Percentiles rank a stretch among this genome's conserved stretches.
Conservation (phyloP, 192 early-diverging fungal genomes). For the Dispira parvispora region DNA sequence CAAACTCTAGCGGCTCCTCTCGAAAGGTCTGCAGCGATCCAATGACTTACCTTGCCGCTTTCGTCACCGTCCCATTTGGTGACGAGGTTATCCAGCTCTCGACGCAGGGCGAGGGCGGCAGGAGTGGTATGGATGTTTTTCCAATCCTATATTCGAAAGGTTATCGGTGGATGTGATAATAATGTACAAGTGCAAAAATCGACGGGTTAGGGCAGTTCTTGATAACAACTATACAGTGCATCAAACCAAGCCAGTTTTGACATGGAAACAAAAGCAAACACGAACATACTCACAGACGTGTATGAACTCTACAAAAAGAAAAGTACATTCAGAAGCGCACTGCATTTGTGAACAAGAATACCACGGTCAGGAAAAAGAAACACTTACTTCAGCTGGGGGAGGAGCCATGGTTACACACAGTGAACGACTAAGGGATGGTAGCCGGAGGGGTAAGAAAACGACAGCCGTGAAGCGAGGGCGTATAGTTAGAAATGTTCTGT, state of each 20-base stretch:
- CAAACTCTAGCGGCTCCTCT: neutral
- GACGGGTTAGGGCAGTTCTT: neutral
- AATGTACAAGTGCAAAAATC: neutral
- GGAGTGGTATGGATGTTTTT: neutral
- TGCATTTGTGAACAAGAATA: neutral
- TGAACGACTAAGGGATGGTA: neutral
- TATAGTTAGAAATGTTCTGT: too few species aligned
- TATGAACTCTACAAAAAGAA: neutral
- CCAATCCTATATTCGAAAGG: neutral
- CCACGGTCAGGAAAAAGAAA: neutral
- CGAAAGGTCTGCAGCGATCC: neutral
- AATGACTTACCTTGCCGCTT: neutral
- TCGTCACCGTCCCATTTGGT: neutral
- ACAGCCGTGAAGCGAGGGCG: neutral
- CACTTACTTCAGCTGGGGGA: constrained; percentile 2
- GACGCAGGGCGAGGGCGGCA: constrained; percentile 5
- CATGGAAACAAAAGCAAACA: neutral
- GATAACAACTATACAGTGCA: neutral
- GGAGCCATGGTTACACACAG: constrained; percentile 4
- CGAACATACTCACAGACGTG: neutral
- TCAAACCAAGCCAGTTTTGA: neutral
- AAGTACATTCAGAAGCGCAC: neutral
- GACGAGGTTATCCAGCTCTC: constrained; percentile 6
- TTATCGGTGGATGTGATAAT: neutral
- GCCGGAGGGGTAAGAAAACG: neutral